Conservation (phyloP, 2,329 filamentous ascomycete species). For the Pseudovirgaria hyperparasitica region DNA sequence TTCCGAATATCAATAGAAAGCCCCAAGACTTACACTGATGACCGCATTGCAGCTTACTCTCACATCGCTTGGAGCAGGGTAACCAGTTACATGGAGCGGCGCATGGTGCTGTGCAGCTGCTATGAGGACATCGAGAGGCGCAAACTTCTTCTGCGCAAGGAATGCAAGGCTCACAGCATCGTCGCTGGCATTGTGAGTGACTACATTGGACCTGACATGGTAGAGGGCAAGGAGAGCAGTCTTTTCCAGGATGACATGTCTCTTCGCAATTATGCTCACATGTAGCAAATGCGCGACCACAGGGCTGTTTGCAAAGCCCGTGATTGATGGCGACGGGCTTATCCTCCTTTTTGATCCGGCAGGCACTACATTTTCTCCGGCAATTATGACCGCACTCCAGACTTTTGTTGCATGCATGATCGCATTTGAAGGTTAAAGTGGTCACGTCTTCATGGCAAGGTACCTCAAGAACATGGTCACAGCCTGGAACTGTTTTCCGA, state of each 20-base stretch:
- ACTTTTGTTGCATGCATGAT: too few relatives aligned
- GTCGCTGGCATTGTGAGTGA: constrained; percentile 43
- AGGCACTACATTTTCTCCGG: too few relatives aligned
- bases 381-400: too few relatives aligned
- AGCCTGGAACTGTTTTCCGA: not conserved
- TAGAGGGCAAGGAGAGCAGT: constrained; percentile 35
- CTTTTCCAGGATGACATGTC: constrained; percentile 38
- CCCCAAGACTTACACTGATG: constrained; percentile 38
- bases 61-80: constrained; percentile 51
- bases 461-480: not conserved
- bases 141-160: constrained; percentile 47
- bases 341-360: too few relatives aligned
- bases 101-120: constrained; percentile 41
- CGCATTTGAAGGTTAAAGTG: constrained; percentile 6
- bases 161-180: constrained; percentile 46
- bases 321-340: too few relatives aligned
- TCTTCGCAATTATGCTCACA: constrained; percentile 44
- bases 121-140: constrained; percentile 42
- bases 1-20: not conserved
- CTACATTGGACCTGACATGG: constrained; percentile 44
- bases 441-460: not conserved
- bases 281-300: constrained; percentile 37
- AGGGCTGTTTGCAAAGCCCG: constrained; percentile 34
- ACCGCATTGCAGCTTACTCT: constrained; percentile 40
- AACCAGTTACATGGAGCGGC: constrained; percentile 55